Evolutionary conservation across 2,329 filamentous ascomycete species (phyloP).

Genomic region (Parasarocladium wereldwijsianum): DNA sequence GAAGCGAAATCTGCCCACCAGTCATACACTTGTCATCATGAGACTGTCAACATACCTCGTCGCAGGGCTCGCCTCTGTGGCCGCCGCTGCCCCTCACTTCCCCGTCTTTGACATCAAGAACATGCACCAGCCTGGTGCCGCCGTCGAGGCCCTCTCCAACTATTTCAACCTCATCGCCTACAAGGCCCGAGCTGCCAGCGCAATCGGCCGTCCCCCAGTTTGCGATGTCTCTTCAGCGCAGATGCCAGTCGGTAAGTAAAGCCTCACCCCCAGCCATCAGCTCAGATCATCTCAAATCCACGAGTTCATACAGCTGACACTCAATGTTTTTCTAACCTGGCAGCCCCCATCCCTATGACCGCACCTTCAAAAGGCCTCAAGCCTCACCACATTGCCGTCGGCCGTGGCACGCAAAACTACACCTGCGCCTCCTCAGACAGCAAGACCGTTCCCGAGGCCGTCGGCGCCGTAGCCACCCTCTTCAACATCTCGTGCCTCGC

Average conservation of each 20-base stretch:
- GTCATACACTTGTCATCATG: too few species aligned
- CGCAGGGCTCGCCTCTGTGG: constrained; percentile 28
- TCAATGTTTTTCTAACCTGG: constrained; percentile 11
- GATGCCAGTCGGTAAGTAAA: constrained; percentile 32
- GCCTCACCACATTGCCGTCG: constrained; percentile 68
- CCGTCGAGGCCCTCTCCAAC: constrained; percentile 33
- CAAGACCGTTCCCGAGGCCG: constrained; percentile 44
- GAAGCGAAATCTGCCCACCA: too few species aligned
- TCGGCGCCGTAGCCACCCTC: constrained; percentile 68
- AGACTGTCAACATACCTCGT: constrained; percentile 30
- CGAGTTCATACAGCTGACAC: neutral
- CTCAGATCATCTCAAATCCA: neutral
- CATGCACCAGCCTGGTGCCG: constrained; percentile 19
- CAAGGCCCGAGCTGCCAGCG: constrained; percentile 35
- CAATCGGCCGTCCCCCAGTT: constrained; percentile 23
- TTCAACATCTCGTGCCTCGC: constrained; percentile 80
- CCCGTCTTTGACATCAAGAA: constrained; percentile 20
- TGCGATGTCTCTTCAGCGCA: constrained; percentile 40
- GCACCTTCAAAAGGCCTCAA: constrained; percentile 41
- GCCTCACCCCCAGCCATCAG: neutral
- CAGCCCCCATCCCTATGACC: constrained; percentile 45
- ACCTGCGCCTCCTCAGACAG: constrained; percentile 55
- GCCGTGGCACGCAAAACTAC: constrained; percentile 88
- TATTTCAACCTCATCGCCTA: constrained; percentile 46
- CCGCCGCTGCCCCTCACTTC: constrained; percentile 30